Base-by-base conservation (phyloP, 495 filamentous ascomycete species). In the Daldinia caldariorum region DNA sequence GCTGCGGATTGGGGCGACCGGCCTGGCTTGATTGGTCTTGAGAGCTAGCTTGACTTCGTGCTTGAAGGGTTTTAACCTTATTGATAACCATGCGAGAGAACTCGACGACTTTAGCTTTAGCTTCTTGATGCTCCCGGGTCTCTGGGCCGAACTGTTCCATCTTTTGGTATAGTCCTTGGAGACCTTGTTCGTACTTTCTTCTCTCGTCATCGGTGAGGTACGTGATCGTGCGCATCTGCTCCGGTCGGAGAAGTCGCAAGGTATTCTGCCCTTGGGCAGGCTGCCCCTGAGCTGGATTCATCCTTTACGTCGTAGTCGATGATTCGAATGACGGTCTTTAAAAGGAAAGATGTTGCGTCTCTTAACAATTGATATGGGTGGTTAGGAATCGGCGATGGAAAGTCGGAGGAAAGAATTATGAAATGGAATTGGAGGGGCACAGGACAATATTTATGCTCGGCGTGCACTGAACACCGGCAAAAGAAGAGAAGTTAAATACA, bases 61-160 rank as follows among this genome's bases (percentile, higher is more conserved):
- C 51, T 13, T 75, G 75, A n/a, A 77, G 20, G 1, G 38, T 45
- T 58, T 85, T 82, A 65, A 91, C 80, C 65, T 89, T 89, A 10
- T 80, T 82, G 72, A 83, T 80, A 43, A 94, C 78, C 72, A 85
- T 90, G 59, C 85, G 83, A 0, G 91, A 87, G 56, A 94, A 86
- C 14, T 90, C 84, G 3, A 82, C 76, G 6, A 94, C 83, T 74
- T 89, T 91, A 12, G 79, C 78, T 73, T 90, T 88, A 0, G 92
- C 92, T 0, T 79, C 76, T 58, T 83, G 80, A 53, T 92, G 88
- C 58, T 90, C 87, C 1, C 78, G 61, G 3, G 82, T 86, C 14
- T 87, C 83, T 6, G 82, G 77, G 7, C 85, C 79, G n/a, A 86
- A 83, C 14, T 73, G 85, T 45, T 90, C 89, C 39, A 94, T 84